phyloP scores from a whole-genome alignment of 495 filamentous ascomycete species.

The Glonium stellatum region DNA sequence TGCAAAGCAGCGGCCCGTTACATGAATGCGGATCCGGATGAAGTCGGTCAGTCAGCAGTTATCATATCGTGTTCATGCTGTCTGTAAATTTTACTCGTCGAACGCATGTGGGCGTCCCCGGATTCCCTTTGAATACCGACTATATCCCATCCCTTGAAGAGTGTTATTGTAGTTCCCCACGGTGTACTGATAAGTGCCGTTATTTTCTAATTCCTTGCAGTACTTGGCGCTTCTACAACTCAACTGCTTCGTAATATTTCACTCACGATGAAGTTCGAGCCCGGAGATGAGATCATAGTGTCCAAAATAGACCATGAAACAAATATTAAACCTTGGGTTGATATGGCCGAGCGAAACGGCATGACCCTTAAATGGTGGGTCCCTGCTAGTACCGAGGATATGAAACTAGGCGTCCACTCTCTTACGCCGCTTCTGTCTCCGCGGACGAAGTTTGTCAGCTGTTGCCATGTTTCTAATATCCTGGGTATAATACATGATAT shows the following conservation, averaged over 20 bases:
- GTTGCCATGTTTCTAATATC: slow-evolving; percentile 64
- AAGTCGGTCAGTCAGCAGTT: slow-evolving; percentile 45
- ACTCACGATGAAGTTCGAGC: slow-evolving; percentile 49
- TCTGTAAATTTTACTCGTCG: neutral
- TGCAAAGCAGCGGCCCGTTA: slow-evolving; percentile 57
- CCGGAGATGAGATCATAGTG: slow-evolving; percentile 56
- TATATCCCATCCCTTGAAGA: neutral
- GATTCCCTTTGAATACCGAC: neutral
- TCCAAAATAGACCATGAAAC: slow-evolving; percentile 67
- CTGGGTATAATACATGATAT: slow-evolving; percentile 63
- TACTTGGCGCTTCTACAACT: slow-evolving; percentile 61
- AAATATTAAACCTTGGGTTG: slow-evolving; percentile 62
- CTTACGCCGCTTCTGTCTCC: slow-evolving; percentile 49
- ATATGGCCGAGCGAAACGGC: slow-evolving; percentile 50
- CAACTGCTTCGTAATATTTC: slow-evolving; percentile 68
- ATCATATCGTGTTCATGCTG: neutral
- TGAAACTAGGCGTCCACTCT: slow-evolving; percentile 46
- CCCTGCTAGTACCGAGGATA: slow-evolving; percentile 43
- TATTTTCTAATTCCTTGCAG: slow-evolving; percentile 28
- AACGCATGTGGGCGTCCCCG: neutral
- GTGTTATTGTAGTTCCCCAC: neutral
- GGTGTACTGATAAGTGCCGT: too few species aligned
- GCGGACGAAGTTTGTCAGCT: slow-evolving; percentile 58
- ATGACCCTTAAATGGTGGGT: slow-evolving; percentile 63
- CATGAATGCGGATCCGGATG: slow-evolving; percentile 56